Evolutionary conservation across 164 flowering plant species (phyloP).

Genomic region (grape (Vitis vinifera)): ASM3070453v1 NC_081813.1:5388501-5389000

Average conservation of each 20-base stretch:
- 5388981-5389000: slow-evolving; percentile 11
- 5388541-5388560: background rate
- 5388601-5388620: background rate
- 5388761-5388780: slow-evolving; percentile 2
- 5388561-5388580: background rate
- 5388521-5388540: background rate
- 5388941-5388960: slow-evolving; percentile 3
- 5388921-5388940: background rate
- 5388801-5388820: slow-evolving; percentile 10
- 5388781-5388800: slow-evolving; percentile 12
- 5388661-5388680: background rate
- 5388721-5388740: background rate
- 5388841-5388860: slow-evolving; percentile 13
- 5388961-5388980: slow-evolving; percentile 12
- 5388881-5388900: background rate
- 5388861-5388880: background rate
- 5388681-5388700: background rate
- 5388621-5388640: background rate
- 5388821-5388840: slow-evolving; percentile 9
- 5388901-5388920: background rate
- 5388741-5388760: background rate
- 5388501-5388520: slow-evolving; percentile 1
- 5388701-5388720: background rate
- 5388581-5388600: background rate
- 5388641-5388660: background rate